A percentile compares a stretch with the other conserved stretches of the same genome.
Conservation (phyloP, 2,329 filamentous ascomycete species). For the Endoconidiophora laricicola region DNA sequence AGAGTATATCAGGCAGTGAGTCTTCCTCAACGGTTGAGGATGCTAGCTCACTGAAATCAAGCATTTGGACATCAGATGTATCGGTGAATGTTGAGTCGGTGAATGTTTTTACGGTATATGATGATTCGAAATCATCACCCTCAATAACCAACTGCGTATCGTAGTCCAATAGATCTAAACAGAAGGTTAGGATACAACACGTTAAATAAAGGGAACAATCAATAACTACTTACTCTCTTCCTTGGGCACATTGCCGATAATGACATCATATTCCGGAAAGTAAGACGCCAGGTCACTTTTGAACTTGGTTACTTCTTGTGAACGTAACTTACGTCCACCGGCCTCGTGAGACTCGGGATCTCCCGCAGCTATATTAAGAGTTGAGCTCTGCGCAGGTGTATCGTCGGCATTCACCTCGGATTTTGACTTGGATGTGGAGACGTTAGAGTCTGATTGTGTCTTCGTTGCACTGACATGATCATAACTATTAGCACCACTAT, state of each 20-base stretch:
- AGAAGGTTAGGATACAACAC: neutral
- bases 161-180: conserved; percentile 50
- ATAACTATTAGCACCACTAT: neutral
- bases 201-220: neutral
- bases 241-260: conserved; percentile 71
- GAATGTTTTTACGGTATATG: conserved; percentile 15
- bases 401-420: neutral
- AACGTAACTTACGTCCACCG: conserved; percentile 64
- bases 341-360: conserved; percentile 35
- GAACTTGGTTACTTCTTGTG: conserved; percentile 67
- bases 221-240: conserved; percentile 47
- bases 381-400: neutral
- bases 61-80: conserved; percentile 37
- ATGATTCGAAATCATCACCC: neutral
- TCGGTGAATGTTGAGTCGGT: conserved; percentile 39
- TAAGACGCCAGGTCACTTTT: conserved; percentile 86
- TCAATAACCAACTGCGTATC: conserved; percentile 55
- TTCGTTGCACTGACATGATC: neutral
- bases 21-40: conserved; percentile 31
- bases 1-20: conserved; percentile 38
- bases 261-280: conserved; percentile 86
- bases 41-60: conserved; percentile 39
- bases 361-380: conserved; percentile 12
- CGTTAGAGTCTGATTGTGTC: too few relatives aligned
- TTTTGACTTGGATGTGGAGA: too few relatives aligned